A percentile compares a stretch with the other conserved stretches of the same genome.
Evolutionary conservation across 2,329 filamentous ascomycete genomes (phyloP).

Genomic region (Apiospora pterosperma): DNA sequence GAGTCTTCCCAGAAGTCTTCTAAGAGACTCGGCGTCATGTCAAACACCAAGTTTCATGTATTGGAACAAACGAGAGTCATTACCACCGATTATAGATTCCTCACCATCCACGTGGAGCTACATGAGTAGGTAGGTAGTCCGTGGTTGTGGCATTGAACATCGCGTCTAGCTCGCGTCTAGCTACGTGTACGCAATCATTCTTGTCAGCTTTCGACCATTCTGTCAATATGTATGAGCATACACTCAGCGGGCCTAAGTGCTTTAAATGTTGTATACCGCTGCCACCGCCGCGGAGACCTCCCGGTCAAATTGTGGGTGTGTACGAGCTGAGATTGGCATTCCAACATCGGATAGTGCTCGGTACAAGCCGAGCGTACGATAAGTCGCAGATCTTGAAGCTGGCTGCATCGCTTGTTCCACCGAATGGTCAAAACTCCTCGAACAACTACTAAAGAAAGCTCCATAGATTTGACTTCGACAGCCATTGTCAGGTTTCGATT

Average conservation of each 20-base stretch:
- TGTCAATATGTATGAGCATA: neutral
- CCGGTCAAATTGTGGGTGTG: neutral
- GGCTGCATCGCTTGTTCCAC: neutral
- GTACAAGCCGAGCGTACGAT: neutral
- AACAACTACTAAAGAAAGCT: neutral
- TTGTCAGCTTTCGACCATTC: neutral
- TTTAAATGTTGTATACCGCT: too few species aligned
- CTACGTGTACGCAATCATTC: neutral
- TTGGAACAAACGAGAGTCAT: neutral
- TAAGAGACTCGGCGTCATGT: neutral
- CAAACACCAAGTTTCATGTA: neutral
- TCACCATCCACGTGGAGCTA: neutral
- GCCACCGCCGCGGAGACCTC: too few species aligned
- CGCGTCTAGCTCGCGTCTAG: neutral
- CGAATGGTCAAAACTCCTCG: neutral
- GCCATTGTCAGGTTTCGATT: neutral
- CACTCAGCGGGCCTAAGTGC: neutral
- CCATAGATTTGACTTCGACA: neutral
- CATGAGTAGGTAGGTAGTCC: neutral
- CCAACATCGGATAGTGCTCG: neutral
- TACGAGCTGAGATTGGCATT: neutral
- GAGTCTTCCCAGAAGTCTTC: neutral
- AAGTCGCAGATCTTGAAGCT: neutral
- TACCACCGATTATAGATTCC: neutral
- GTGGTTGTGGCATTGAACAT: neutral